These are phyloP conservation scores for Heliamphora pulchella DNA, from an alignment of 179 eudicot genomes.

Conservation along the genomic window DNA sequence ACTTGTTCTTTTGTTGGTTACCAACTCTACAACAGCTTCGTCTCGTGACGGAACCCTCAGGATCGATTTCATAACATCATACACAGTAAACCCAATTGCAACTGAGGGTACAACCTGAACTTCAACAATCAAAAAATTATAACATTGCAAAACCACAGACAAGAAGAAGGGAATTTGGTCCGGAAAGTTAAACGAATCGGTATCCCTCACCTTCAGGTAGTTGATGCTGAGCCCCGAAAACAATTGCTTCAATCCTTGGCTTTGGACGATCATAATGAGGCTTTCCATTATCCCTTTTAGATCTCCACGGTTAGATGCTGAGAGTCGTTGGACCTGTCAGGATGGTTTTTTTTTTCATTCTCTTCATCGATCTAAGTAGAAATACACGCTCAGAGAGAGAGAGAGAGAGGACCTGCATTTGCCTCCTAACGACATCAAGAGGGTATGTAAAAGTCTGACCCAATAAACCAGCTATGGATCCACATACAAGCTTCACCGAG, in stretches of 20 bases:
- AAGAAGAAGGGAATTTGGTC: not conserved
- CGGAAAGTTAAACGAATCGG: not conserved
- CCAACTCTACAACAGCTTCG: constrained; percentile 41
- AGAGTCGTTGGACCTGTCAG: constrained; percentile 60
- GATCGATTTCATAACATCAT: constrained; percentile 67
- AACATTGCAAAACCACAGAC: not conserved
- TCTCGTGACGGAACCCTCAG: constrained; percentile 74
- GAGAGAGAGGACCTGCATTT: constrained; percentile 70
- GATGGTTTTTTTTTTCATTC: not conserved
- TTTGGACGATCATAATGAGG: constrained; percentile 49
- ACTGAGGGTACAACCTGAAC: constrained; percentile 91
- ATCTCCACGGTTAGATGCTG: constrained; percentile 32
- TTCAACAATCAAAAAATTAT: not conserved
- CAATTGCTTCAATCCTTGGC: constrained; percentile 80
- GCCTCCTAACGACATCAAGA: constrained; percentile 87
- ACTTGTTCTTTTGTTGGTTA: constrained; percentile 28
- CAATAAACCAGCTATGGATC: constrained; percentile 82
- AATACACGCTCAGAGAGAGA: not conserved
- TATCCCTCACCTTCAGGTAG: constrained; percentile 58
- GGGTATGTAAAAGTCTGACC: constrained; percentile 96
- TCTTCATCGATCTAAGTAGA: too few relatives aligned
- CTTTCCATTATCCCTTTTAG: constrained; percentile 63
- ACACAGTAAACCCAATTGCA: constrained; percentile 83
- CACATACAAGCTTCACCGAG: constrained; percentile 62
- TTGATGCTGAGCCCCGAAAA: constrained; percentile 93